phyloP scores from a whole-genome alignment of 257 asterid genomes.

The Lavandula angustifolia region DNA sequence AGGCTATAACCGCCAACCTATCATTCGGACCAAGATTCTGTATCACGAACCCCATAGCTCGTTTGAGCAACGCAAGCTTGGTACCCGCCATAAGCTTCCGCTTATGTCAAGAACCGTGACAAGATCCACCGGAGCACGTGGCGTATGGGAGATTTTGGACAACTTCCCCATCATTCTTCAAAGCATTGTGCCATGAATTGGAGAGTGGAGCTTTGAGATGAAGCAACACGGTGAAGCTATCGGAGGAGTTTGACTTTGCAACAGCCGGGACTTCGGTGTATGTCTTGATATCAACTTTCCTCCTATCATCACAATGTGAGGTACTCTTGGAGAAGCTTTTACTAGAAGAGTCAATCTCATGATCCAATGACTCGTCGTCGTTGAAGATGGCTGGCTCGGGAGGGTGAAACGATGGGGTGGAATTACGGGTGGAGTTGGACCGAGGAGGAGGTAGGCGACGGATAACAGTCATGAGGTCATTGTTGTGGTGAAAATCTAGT shows the following conservation, averaged over 20 bases:
- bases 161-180: slow-evolving; percentile 31
- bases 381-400: slow-evolving; percentile 83
- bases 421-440: slow-evolving; percentile 56
- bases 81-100: slow-evolving; percentile 99
- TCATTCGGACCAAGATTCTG: slow-evolving; percentile 94
- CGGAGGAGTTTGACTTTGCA: slow-evolving; percentile 41
- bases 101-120: slow-evolving; percentile 96
- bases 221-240: slow-evolving; percentile 63
- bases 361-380: slow-evolving; percentile 84
- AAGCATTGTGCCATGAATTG: slow-evolving; percentile 42
- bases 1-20: slow-evolving; percentile 86
- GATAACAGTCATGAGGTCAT: slow-evolving; percentile 58
- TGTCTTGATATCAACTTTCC: slow-evolving; percentile 57
- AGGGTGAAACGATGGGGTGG: slow-evolving; percentile 44
- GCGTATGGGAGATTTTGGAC: slow-evolving; percentile 46
- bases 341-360: slow-evolving; percentile 35
- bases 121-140: slow-evolving; percentile 96
- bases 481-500: slow-evolving; percentile 57
- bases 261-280: slow-evolving; percentile 75
- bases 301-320: slow-evolving; percentile 34
- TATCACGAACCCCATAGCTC: slow-evolving; percentile 98
- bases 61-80: slow-evolving; percentile 86
- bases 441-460: slow-evolving; percentile 68
- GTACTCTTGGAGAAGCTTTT: slow-evolving; percentile 34
- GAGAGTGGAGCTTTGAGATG: slow-evolving; percentile 90